phyloP scores from a whole-genome alignment of 768 basidiomycete genomes.

The Psilocybe azurescens region DNA sequence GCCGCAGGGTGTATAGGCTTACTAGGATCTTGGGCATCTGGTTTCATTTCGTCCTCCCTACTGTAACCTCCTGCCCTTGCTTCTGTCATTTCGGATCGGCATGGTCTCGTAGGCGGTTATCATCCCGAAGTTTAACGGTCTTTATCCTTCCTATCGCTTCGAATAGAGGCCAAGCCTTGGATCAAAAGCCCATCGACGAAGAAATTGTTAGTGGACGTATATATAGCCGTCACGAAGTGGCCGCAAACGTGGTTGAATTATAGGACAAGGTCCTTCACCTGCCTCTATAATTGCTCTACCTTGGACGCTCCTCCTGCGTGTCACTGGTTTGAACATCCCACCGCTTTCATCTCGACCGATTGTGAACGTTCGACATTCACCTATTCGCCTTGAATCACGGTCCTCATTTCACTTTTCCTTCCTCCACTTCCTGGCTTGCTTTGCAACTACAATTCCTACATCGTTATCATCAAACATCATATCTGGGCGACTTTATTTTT shows the following conservation, averaged over 20 bases:
- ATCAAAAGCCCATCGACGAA: background rate
- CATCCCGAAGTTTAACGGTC: background rate
- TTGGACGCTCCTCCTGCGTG: background rate
- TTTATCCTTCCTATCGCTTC: background rate
- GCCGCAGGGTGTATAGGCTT: slow-evolving; percentile 63
- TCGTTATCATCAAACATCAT: background rate
- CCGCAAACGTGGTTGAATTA: too few species aligned
- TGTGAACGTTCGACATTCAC: background rate
- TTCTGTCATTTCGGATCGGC: background rate
- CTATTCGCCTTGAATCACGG: background rate
- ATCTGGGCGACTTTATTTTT: background rate
- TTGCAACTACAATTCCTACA: background rate
- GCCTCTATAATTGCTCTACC: background rate
- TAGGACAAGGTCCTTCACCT: too few species aligned
- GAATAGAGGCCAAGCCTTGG: background rate
- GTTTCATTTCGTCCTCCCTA: background rate
- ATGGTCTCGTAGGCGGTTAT: too few species aligned
- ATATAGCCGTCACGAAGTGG: background rate
- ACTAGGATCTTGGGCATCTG: background rate
- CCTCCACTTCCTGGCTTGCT: background rate
- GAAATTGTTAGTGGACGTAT: background rate
- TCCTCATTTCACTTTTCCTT: background rate
- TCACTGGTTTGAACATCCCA: background rate
- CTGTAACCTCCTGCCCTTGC: background rate
- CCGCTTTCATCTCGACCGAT: background rate